These are phyloP conservation scores for Coleophoma eucalyptorum DNA, from an alignment of 2,329 filamentous ascomycete species.

Conservation along the genomic window DNA sequence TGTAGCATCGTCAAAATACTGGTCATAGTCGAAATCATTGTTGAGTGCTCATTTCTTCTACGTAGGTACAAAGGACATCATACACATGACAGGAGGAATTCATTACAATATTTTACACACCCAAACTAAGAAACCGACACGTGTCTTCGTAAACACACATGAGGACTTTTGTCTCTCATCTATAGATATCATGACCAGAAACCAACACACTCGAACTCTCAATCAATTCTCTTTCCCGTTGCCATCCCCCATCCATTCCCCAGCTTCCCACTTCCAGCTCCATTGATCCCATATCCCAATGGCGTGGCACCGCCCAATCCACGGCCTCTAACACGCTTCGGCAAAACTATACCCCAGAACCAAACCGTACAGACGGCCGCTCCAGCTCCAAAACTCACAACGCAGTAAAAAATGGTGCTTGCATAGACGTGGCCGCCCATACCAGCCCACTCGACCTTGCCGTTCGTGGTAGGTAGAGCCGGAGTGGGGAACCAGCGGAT, in stretches of 20 bases:
- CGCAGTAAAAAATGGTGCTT: slow-evolving; percentile 58
- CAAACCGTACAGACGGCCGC: slow-evolving; percentile 51
- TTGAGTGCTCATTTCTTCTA: too few species aligned
- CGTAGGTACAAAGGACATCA: too few species aligned
- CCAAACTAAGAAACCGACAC: too few species aligned
- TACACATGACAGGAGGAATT: too few species aligned
- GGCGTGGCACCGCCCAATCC: slow-evolving; percentile 15
- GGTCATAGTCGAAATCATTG: too few species aligned
- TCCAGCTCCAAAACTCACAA: slow-evolving; percentile 56
- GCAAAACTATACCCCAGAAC: slow-evolving; percentile 57
- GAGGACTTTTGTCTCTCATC: too few species aligned
- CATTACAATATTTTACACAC: too few species aligned
- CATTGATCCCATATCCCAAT: slow-evolving; percentile 6
- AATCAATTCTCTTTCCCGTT: slow-evolving; percentile 5
- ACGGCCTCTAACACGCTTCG: slow-evolving; percentile 31
- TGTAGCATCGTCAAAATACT: too few species aligned
- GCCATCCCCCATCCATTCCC: slow-evolving; percentile 1
- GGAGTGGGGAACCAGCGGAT: slow-evolving; percentile 85
- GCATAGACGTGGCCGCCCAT: slow-evolving; percentile 62
- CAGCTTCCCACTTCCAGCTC: background rate
- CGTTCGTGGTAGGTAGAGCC: slow-evolving; percentile 63
- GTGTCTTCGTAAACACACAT: too few species aligned
- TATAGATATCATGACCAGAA: too few species aligned
- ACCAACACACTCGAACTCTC: background rate
- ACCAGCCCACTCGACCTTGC: slow-evolving; percentile 60